Evolutionary conservation across 106 monocot genomes (phyloP).

Genomic region (Allium cepa): DNA sequence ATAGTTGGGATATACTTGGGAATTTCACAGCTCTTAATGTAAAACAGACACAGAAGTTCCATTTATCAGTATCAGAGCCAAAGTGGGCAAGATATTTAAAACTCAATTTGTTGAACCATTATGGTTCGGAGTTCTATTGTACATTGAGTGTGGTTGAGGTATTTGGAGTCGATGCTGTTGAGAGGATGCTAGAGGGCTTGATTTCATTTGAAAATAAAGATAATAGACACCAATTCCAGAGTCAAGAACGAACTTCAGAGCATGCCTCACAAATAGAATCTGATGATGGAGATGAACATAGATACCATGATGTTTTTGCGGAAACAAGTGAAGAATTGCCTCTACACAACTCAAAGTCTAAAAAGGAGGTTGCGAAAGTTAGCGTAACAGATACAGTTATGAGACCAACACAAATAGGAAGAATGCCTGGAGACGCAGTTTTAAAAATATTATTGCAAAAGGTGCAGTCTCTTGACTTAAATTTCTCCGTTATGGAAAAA

Average conservation of each 20-base stretch:
- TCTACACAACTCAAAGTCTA: slow-evolving; percentile 17
- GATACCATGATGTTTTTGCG: slow-evolving; percentile 6
- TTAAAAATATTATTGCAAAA: slow-evolving; percentile 84
- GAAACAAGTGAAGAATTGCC: slow-evolving; percentile 17
- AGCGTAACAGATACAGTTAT: slow-evolving; percentile 16
- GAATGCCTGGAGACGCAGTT: slow-evolving; percentile 78
- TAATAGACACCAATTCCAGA: slow-evolving; percentile 32
- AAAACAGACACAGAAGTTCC: slow-evolving; percentile 65
- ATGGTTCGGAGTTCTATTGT: slow-evolving; percentile 81
- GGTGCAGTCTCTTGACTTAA: slow-evolving; percentile 60
- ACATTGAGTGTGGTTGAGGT: slow-evolving; percentile 69
- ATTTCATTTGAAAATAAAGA: slow-evolving; percentile 40
- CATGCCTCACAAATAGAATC: slow-evolving; percentile 10
- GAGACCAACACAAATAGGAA: slow-evolving; percentile 42
- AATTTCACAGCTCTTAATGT: slow-evolving; percentile 60
- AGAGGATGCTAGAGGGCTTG: slow-evolving; percentile 79
- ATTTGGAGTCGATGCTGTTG: slow-evolving; percentile 82
- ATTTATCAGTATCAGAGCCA: slow-evolving; percentile 49
- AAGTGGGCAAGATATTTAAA: slow-evolving; percentile 80
- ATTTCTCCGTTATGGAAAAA: slow-evolving; percentile 67
- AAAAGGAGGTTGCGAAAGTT: slow-evolving; percentile 16
- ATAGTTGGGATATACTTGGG: slow-evolving; percentile 65
- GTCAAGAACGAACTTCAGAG: slow-evolving; percentile 9
- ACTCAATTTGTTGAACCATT: slow-evolving; percentile 59
- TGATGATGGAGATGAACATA: slow-evolving; percentile 21